Evolutionary conservation across 805 yeast genomes (phyloP), one percentile per base, ranked within the genome.

Genomic region (Starmera quercuum): DNA sequence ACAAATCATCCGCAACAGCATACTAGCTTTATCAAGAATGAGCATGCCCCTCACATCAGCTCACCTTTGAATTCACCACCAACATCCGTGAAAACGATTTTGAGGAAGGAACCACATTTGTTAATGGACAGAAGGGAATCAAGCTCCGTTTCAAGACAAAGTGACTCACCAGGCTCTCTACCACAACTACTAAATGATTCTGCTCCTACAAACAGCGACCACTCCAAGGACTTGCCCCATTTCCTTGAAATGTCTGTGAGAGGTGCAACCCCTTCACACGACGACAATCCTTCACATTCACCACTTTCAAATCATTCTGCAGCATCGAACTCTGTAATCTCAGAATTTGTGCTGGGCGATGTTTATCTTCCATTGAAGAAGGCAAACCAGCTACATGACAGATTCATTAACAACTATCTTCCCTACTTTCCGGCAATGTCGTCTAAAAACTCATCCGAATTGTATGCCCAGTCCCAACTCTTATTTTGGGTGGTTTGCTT

Each of bases 401-500:
- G 76, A 18, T 88, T 88, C 51, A 68, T 83, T 40, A 57, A 58
- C 6, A 71, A 78, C 36, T 80, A 78, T 48, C 61, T 83, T 17
- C 94, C 95, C 0, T 81, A 70, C 45, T 64, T 87, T 46, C 96
- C 96, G 2, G 83, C 88, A 10, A 63, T 88, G 52, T 69, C 77
- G 20, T 76, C 94, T 0, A 63, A 68, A 29, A 68, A 74, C 30
- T 88, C 94, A 3, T 68, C 78, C 0, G 92, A 83, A 51, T 68
- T 88, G 15, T 85, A 84, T 54, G 71, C 81, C 13, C 92, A 84
- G 49, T 83, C 95, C 0, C 90, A 83, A 49, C 63, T 87, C 16
- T 63, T 88, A 33, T 88, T 88, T 52, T 88, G 97, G 97, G 73
- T 95, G 0, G 90, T 87, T 3, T 82, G 85, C 65, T 64, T 84